phyloP scores from a whole-genome alignment of 139 green algal genomes.

The Chlamydomonas incerta region DNA sequence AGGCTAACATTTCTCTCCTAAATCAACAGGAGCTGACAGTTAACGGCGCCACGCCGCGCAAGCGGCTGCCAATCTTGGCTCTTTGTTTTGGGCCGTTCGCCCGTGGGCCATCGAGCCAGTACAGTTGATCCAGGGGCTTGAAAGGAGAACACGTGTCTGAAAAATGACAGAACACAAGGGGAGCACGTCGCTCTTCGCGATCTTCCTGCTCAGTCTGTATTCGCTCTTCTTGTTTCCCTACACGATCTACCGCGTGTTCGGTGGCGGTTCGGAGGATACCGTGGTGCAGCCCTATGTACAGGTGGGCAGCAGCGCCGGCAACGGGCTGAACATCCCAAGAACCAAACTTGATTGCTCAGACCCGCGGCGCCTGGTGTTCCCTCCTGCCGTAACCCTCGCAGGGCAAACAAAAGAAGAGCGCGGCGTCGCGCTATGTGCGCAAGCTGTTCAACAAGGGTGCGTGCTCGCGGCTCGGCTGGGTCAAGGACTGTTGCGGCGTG shows the following conservation, averaged over 20 bases:
- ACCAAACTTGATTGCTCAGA: too few species aligned
- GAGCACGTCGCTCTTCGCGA: constrained; percentile 77
- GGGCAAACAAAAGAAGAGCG: constrained; percentile 44
- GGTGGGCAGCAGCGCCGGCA: background rate
- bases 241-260: constrained; percentile 77
- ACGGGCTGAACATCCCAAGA: too few species aligned
- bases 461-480: background rate
- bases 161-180: constrained; percentile 34
- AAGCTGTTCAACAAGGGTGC: constrained; percentile 46
- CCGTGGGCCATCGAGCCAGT: too few species aligned
- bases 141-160: background rate
- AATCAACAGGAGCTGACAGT: too few species aligned
- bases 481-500: background rate
- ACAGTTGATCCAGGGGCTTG: background rate
- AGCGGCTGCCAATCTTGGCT: too few species aligned
- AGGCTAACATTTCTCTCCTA: too few species aligned
- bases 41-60: too few species aligned
- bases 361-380: too few species aligned
- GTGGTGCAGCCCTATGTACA: constrained; percentile 52
- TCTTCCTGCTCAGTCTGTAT: constrained; percentile 83
- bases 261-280: constrained; percentile 41
- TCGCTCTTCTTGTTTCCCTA: constrained; percentile 81
- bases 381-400: background rate
- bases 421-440: background rate
- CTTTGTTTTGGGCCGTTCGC: too few species aligned